Percentiles rank a stretch among this genome's conserved stretches.
Conservation (phyloP, 257 asterid species). For the Osmanthus fragrans region DNA sequence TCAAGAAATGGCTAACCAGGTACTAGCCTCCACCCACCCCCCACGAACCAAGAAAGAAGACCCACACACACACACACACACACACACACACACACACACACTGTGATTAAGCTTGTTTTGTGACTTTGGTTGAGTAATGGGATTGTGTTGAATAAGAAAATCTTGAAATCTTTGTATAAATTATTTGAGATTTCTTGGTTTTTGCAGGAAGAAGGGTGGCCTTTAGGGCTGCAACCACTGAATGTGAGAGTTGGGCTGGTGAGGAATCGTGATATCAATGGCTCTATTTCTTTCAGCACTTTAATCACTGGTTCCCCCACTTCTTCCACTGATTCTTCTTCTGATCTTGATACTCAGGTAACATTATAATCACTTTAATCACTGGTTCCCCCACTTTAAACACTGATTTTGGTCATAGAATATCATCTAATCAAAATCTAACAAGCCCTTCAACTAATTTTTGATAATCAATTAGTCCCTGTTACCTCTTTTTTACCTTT, state of each 20-base stretch:
- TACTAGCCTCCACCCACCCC: neutral
- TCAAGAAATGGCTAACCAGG: neutral
- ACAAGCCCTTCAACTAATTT: neutral
- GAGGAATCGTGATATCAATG: conserved; percentile 46
- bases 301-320: conserved; percentile 51
- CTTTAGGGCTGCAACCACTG: conserved; percentile 71
- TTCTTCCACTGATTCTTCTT: conserved; percentile 58
- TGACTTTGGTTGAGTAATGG: neutral
- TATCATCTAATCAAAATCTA: conserved; percentile 7
- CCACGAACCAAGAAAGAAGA: neutral
- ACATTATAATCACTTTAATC: no score
- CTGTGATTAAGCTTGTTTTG: neutral
- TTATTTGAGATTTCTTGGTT: neutral
- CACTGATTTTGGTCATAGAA: no score
- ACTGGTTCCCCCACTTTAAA: no score
- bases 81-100: neutral
- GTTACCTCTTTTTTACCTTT: conserved; percentile 7
- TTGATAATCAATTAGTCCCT: conserved; percentile 2
- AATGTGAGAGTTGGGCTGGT: conserved; percentile 49
- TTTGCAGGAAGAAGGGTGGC: conserved; percentile 79
- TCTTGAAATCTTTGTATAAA: neutral
- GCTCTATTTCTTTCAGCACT: conserved; percentile 67
- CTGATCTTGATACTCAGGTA: conserved; percentile 77
- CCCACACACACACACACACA: neutral
- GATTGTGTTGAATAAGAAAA: conserved; percentile 2